Conservation (phyloP, 371 early-diverging fungal genomes). For the Funneliformis caledonium region DNA sequence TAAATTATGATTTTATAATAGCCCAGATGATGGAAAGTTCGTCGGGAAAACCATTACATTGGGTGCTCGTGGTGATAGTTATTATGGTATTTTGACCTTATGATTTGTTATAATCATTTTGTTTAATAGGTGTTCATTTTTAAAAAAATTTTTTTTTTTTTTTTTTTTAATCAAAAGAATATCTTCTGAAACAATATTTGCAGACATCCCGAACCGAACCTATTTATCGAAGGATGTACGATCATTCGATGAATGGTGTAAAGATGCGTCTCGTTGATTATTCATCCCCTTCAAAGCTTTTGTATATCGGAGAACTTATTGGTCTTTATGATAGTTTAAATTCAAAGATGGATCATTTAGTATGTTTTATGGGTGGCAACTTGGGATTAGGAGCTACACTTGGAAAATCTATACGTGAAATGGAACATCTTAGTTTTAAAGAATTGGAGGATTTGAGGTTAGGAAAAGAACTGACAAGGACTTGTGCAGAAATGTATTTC, state of each 20-base stretch:
- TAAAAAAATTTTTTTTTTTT: neutral
- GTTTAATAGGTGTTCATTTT: neutral
- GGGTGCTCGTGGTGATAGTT: slow-evolving; percentile 89
- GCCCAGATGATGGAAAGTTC: slow-evolving; percentile 53
- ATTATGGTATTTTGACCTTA: slow-evolving; percentile 69
- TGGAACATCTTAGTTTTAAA: slow-evolving; percentile 4
- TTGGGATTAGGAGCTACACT: slow-evolving; percentile 79
- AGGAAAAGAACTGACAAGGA: slow-evolving; percentile 75
- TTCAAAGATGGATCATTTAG: slow-evolving; percentile 91
- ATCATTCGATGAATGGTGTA: slow-evolving; percentile 72
- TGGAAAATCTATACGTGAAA: slow-evolving; percentile 50
- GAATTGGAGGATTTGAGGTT: slow-evolving; percentile 43
- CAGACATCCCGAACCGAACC: slow-evolving; percentile 69
- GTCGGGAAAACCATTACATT: slow-evolving; percentile 62
- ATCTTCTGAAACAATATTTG: slow-evolving; percentile 86
- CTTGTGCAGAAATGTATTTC: slow-evolving; percentile 85
- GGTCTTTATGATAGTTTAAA: slow-evolving; percentile 44
- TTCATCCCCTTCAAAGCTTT: slow-evolving; percentile 60
- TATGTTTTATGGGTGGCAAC: slow-evolving; percentile 90
- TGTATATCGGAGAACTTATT: slow-evolving; percentile 76
- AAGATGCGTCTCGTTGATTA: slow-evolving; percentile 69
- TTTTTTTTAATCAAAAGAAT: slow-evolving; percentile 62
- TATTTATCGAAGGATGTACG: slow-evolving; percentile 73
- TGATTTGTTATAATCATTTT: neutral
- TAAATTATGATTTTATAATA: slow-evolving; percentile 22